A percentile compares a stretch with the other conserved stretches of the same genome.
Conservation (phyloP, 1,139 yeast species). For the Lizanozyma gosingica region DNA sequence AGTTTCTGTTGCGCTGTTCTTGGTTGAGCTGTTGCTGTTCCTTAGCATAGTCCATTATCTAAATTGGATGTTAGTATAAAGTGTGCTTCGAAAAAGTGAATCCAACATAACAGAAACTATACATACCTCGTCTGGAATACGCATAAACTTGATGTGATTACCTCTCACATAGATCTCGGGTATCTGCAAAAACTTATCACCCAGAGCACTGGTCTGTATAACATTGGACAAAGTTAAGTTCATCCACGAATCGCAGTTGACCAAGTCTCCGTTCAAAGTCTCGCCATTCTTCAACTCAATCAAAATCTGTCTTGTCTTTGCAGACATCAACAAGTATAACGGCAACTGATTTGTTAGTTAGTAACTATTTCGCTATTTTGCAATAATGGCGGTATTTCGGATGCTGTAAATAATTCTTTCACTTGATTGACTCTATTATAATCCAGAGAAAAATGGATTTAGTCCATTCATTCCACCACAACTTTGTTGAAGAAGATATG, state of each 20-base stretch:
- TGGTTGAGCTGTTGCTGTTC: conserved; percentile 50
- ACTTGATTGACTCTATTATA: too few species aligned
- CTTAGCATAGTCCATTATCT: conserved; percentile 77
- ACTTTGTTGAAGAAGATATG: too few species aligned
- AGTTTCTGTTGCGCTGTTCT: conserved; percentile 42
- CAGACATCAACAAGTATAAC: conserved; percentile 78
- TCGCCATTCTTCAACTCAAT: conserved; percentile 93
- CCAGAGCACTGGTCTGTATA: conserved; percentile 60
- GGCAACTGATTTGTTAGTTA: conserved; percentile 54
- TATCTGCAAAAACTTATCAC: conserved; percentile 56
- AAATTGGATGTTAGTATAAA: conserved; percentile 38
- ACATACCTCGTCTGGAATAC: conserved; percentile 34
- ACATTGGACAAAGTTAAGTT: conserved; percentile 78
- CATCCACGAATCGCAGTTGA: conserved; percentile 94
- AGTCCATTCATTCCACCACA: too few species aligned
- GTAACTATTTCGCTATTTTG: conserved; percentile 6
- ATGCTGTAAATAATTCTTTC: too few species aligned
- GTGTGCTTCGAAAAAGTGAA: background rate
- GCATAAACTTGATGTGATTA: conserved; percentile 47
- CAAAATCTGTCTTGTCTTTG: conserved; percentile 80
- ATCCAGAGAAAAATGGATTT: too few species aligned
- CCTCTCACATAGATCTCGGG: conserved; percentile 85
- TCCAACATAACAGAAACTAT: background rate
- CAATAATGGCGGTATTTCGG: background rate
- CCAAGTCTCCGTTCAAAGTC: conserved; percentile 74